Evolutionary conservation across 177 flowering plant genomes (phyloP).

Genomic region (Vitis hybrid): DNA sequence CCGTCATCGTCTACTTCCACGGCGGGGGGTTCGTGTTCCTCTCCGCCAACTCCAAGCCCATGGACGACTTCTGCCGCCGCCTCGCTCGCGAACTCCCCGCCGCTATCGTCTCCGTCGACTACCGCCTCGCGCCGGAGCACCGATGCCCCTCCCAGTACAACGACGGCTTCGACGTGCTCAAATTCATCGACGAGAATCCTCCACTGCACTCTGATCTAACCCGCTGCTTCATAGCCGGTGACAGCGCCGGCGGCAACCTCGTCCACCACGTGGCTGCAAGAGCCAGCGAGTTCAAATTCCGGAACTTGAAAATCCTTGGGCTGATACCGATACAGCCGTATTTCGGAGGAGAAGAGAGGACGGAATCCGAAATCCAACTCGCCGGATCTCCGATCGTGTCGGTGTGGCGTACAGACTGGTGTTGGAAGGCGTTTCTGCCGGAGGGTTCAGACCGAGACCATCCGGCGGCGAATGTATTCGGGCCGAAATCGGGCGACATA

Average conservation of each 20-base stretch:
- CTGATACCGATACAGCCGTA: conserved; percentile 41
- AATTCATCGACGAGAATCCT: conserved; percentile 32
- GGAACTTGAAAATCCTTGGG: conserved; percentile 19
- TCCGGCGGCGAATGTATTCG: conserved; percentile 35
- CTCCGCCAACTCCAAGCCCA: conserved; percentile 20
- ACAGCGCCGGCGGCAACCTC: conserved; percentile 53
- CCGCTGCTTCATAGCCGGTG: conserved; percentile 47
- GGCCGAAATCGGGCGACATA: conserved; percentile 24
- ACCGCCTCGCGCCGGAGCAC: conserved; percentile 46
- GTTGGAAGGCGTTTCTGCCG: conserved; percentile 46
- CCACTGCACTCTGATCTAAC: conserved; percentile 29
- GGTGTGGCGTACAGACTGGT: conserved; percentile 32
- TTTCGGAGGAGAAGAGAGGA: conserved; percentile 51
- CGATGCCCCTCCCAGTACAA: conserved; percentile 28
- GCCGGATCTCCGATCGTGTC: conserved; percentile 16
- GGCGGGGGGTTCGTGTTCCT: conserved; percentile 50
- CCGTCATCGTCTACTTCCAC: conserved; percentile 48
- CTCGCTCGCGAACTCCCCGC: conserved; percentile 30
- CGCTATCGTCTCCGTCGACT: conserved; percentile 44
- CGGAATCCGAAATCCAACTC: conserved; percentile 35
- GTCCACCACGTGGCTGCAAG: conserved; percentile 42
- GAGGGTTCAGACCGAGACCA: conserved; percentile 50
- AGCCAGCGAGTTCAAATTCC: conserved; percentile 18
- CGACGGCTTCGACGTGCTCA: conserved; percentile 25
- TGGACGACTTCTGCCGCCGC: conserved; percentile 31